Conservation (phyloP, 2,329 filamentous ascomycete genomes). For the Claviceps pazoutovae region DNA sequence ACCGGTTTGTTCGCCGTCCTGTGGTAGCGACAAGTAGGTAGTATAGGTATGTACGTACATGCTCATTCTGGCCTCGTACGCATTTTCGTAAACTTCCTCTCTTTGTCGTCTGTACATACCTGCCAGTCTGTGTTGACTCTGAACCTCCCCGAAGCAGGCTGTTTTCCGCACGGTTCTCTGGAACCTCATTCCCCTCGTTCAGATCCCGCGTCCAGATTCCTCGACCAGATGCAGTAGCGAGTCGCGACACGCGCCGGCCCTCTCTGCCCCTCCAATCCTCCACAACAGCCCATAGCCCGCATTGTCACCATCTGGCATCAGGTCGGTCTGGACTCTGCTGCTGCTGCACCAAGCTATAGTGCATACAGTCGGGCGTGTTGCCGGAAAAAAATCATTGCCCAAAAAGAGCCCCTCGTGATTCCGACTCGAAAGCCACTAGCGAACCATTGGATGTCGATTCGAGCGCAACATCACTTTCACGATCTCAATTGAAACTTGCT, state of each 20-base stretch:
- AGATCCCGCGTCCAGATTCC: not conserved
- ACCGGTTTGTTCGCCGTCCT: not conserved
- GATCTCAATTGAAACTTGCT: constrained; percentile 1
- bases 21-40: not conserved
- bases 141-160: not conserved
- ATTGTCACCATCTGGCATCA: not conserved
- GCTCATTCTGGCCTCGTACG: not conserved
- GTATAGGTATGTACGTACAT: no score
- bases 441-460: not conserved
- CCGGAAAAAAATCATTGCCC: not conserved
- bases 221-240: not conserved
- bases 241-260: not conserved
- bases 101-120: not conserved
- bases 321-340: not conserved
- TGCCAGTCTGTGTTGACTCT: not conserved
- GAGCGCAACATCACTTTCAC: not conserved
- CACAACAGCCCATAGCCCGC: constrained; percentile 1
- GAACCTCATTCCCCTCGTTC: not conserved
- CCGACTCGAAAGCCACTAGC: not conserved
- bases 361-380: not conserved
- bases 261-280: constrained; percentile 4
- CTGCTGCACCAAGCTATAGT: not conserved
- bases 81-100: not conserved
- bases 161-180: not conserved
- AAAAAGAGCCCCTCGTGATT: not conserved